Evolutionary conservation across 768 basidiomycete species (phyloP), one percentile per base, ranked within the genome.

Genomic region (Favolaschia claudopus): DNA sequence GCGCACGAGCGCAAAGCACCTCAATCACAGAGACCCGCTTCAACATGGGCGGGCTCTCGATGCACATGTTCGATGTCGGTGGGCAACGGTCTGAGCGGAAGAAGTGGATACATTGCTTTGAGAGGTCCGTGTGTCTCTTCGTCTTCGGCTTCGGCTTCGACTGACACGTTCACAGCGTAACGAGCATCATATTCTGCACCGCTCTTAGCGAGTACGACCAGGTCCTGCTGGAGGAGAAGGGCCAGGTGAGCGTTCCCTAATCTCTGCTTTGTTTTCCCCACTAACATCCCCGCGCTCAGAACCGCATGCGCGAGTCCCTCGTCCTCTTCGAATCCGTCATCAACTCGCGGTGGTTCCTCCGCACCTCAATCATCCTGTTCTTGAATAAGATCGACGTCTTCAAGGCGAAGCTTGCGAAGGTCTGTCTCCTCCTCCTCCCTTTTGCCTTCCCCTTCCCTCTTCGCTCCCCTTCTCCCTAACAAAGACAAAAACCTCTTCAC

Each of bases 121-220:
- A 86, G 66, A 67, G 67, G 63, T 60, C 12, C 1, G 37, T 22
- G 9, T 33, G 31, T 8, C 25, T 19, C 14, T 33, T 6, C 27
- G 5, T 14, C 4, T 42, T 28, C 12, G 39, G 9, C 15, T 36
- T 15, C 28, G 22, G 20, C 44, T 45, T 7, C 5, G 28, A 12
- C 38, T 39, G 13, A 48, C 47, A 10, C 9, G 20, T 3, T 2
- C 19, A 8, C n/a, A 64, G 63, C n/a, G 87, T 89, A 27, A 89
- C 88, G 7, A 81, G 78, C 33, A 87, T 91, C 70, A 87, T 91
- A 40, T 90, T 90, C 73, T 89, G 86, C 69, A 85, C 86, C 27
- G 85, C 87, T 12, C 70, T 91, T 60, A 85, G 84, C 72, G 89
- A 91, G 72, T 92, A 92, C 67, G 89, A 92, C 70, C 88, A 89